Conservation (phyloP, 371 early-diverging fungal species). For the Nematocida sp. region DNA sequence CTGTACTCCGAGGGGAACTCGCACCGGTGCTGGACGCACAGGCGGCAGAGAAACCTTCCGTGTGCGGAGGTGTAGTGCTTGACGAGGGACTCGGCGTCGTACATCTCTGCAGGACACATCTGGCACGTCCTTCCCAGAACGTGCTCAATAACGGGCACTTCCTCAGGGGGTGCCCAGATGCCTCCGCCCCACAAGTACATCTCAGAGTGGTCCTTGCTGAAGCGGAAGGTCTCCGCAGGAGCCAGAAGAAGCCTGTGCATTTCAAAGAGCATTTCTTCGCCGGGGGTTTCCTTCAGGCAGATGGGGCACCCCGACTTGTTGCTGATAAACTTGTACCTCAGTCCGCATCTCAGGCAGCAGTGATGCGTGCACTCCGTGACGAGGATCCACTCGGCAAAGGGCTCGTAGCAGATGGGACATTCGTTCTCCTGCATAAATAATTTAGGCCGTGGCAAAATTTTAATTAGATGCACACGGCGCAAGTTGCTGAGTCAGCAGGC, state of each 20-base stretch:
- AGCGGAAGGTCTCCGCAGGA: neutral
- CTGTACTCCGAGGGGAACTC: constrained; percentile 59
- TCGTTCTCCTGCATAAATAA: constrained; percentile 3
- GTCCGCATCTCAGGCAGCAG: constrained; percentile 38
- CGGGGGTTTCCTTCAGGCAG: constrained; percentile 15
- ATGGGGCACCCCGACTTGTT: constrained; percentile 48
- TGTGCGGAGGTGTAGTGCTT: constrained; percentile 58
- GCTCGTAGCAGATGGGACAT: constrained; percentile 48
- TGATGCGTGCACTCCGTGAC: constrained; percentile 32
- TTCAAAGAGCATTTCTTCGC: constrained; percentile 26
- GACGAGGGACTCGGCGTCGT: constrained; percentile 38
- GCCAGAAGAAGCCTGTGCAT: neutral
- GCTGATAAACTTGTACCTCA: constrained; percentile 45
- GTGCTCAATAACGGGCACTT: constrained; percentile 30
- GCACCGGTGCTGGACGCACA: constrained; percentile 56
- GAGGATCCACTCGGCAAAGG: neutral
- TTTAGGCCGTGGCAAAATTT: neutral
- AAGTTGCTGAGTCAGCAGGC: too few species aligned
- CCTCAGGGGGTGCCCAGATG: constrained; percentile 29
- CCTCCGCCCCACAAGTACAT: constrained; percentile 41
- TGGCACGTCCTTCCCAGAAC: constrained; percentile 53
- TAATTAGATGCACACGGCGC: neutral
- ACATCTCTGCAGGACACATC: constrained; percentile 45
- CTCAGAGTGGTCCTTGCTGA: neutral
- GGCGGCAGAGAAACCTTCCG: constrained; percentile 50